Evolutionary conservation across 2,329 filamentous ascomycete species (phyloP).

Genomic region (Phialocephala sp.): DNA sequence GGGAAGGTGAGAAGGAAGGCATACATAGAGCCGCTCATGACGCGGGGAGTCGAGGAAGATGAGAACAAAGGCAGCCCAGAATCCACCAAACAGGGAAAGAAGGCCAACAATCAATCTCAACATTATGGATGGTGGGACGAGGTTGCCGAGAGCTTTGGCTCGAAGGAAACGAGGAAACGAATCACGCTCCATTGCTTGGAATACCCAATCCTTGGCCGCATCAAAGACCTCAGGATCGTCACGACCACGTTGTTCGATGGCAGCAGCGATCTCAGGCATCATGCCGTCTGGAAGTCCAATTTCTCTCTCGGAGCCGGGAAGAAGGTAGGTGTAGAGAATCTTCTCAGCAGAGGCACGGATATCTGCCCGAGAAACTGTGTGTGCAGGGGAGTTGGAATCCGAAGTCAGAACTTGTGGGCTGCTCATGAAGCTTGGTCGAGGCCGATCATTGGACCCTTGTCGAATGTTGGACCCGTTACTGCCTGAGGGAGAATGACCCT

Average conservation of each 20-base stretch:
- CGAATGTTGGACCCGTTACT: conserved; percentile 45
- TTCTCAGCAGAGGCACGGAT: conserved; percentile 94
- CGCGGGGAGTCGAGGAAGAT: conserved; percentile 86
- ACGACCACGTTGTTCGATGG: conserved; percentile 88
- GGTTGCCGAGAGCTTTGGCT: conserved; percentile 93
- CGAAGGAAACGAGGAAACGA: conserved; percentile 97
- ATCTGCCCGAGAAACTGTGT: conserved; percentile 86
- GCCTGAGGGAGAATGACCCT: conserved; percentile 60
- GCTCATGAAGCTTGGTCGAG: conserved; percentile 61
- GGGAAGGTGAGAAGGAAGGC: conserved; percentile 42
- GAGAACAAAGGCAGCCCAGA: conserved; percentile 92
- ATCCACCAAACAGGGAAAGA: conserved; percentile 84
- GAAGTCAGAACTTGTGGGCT: conserved; percentile 67
- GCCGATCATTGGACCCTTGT: conserved; percentile 53
- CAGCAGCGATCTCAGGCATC: conserved; percentile 80
- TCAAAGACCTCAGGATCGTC: conserved; percentile 98
- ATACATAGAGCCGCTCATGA: conserved; percentile 81
- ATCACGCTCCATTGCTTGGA: conserved; percentile 99
- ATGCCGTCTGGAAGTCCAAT: conserved; percentile 92
- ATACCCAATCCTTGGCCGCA: conserved; percentile 97
- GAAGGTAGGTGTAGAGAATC: conserved; percentile 96
- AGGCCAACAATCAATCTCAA: conserved; percentile 85
- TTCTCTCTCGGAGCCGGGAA: conserved; percentile 94
- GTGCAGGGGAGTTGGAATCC: conserved; percentile 81
- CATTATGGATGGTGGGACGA: conserved; percentile 89